Conservation (phyloP, 2,329 filamentous ascomycete genomes). For the Sporothrix humicola region DNA sequence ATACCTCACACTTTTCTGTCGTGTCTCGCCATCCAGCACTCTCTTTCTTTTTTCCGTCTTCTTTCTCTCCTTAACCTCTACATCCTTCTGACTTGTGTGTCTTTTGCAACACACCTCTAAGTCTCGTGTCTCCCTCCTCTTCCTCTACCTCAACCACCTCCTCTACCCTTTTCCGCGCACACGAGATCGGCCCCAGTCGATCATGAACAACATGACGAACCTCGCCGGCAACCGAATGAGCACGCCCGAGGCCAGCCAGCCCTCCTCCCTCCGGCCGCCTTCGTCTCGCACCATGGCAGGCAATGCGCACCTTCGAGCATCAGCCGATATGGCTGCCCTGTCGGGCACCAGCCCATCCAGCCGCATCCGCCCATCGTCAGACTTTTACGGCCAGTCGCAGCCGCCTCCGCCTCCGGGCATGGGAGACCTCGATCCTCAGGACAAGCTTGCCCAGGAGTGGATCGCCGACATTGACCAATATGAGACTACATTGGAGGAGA, state of each 20-base stretch:
- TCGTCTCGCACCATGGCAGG: constrained; percentile 77
- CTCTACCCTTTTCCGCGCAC: neutral
- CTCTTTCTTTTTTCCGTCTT: neutral
- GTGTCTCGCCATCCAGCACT: neutral
- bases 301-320: constrained; percentile 84
- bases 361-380: constrained; percentile 91
- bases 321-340: constrained; percentile 92
- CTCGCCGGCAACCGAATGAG: constrained; percentile 89
- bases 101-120: neutral
- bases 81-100: neutral
- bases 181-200: constrained; percentile 21
- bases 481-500: constrained; percentile 97
- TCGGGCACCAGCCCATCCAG: constrained; percentile 67
- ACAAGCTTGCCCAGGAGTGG: constrained; percentile 97
- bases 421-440: constrained; percentile 79
- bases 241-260: constrained; percentile 87
- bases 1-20: neutral
- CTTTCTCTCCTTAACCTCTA: neutral
- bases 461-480: constrained; percentile 99
- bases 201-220: constrained; percentile 64
- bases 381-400: constrained; percentile 84
- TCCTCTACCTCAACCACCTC: neutral
- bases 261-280: constrained; percentile 81
- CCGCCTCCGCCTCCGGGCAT: constrained; percentile 54
- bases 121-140: too few relatives aligned